A percentile compares a stretch with the other conserved stretches of the same genome.
These are phyloP conservation scores for Oxyria digyna DNA, from an alignment of 148 eudicot genomes.

Conservation along the genomic window DNA sequence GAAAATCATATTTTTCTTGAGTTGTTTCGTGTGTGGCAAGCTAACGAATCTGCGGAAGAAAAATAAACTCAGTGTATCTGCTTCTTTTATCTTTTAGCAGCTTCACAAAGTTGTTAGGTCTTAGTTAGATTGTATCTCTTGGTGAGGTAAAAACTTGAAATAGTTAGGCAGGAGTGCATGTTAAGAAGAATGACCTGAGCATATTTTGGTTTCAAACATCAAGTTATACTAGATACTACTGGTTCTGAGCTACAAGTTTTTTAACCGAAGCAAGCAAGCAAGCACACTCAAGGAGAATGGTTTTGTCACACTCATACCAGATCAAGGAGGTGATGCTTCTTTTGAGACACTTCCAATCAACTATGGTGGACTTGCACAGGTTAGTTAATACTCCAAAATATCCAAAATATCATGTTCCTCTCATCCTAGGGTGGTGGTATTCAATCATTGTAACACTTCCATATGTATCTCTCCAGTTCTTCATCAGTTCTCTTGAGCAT, in stretches of 20 bases:
- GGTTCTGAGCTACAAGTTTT: slow-evolving; percentile 64
- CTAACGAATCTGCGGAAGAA: not conserved
- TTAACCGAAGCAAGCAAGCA: slow-evolving; percentile 37
- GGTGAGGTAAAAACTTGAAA: not conserved
- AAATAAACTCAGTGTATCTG: not conserved
- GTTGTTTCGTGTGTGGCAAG: not conserved
- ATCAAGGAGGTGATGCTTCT: slow-evolving; percentile 43
- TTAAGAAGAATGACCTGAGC: not conserved
- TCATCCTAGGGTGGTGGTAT: no score
- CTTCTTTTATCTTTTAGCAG: not conserved
- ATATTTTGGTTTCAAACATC: not conserved
- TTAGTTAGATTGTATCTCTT: not conserved
- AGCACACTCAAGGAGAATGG: slow-evolving; percentile 46
- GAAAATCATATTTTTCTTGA: not conserved
- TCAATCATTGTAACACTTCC: not conserved
- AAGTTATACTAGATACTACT: slow-evolving; percentile 69
- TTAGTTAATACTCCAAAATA: slow-evolving; percentile 8
- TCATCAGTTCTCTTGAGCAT: not conserved
- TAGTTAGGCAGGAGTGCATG: not conserved
- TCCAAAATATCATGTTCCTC: not conserved
- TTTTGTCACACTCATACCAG: slow-evolving; percentile 42
- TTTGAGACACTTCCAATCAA: slow-evolving; percentile 53
- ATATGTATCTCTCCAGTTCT: not conserved
- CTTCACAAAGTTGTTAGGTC: not conserved
- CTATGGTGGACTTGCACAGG: slow-evolving; percentile 52